Conservation (phyloP, 345 rosid genomes). For the Pugionium dolabratum region DNA sequence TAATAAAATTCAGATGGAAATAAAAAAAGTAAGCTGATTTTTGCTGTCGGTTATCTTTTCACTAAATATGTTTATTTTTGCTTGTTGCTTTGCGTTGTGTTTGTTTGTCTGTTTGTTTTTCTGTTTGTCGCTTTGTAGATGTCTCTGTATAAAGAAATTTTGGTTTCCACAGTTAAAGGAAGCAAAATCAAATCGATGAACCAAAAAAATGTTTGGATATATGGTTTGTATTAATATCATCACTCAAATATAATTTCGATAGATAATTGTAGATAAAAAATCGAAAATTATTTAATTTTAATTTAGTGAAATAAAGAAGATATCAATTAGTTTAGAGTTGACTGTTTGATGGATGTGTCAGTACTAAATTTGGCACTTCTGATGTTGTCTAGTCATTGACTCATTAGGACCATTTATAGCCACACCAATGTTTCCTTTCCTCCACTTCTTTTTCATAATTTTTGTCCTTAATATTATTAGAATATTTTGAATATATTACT, state of each 20-base stretch:
- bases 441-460: neutral
- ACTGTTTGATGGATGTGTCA: constrained; percentile 39
- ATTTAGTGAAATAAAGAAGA: constrained; percentile 12
- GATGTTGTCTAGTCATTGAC: constrained; percentile 43
- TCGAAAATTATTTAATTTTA: neutral
- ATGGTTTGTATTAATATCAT: neutral
- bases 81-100: constrained; percentile 24
- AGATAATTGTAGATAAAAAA: neutral
- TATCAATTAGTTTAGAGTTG: constrained; percentile 24
- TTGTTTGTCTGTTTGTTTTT: neutral
- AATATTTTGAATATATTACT: constrained; percentile 26
- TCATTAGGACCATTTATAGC: constrained; percentile 37
- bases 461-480: constrained; percentile 8
- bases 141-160: neutral
- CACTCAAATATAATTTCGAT: neutral
- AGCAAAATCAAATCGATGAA: neutral
- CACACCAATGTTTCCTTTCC: constrained; percentile 37
- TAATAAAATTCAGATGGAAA: no score
- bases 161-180: neutral
- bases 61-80: constrained; percentile 21
- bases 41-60: constrained; percentile 41
- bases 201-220: neutral
- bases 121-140: neutral
- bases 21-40: constrained; percentile 6
- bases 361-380: constrained; percentile 43